A percentile compares a stretch with the other conserved stretches of the same genome.
These are phyloP conservation scores for Mycena floridula DNA, from an alignment of 768 basidiomycete species.

Conservation along the genomic window DNA sequence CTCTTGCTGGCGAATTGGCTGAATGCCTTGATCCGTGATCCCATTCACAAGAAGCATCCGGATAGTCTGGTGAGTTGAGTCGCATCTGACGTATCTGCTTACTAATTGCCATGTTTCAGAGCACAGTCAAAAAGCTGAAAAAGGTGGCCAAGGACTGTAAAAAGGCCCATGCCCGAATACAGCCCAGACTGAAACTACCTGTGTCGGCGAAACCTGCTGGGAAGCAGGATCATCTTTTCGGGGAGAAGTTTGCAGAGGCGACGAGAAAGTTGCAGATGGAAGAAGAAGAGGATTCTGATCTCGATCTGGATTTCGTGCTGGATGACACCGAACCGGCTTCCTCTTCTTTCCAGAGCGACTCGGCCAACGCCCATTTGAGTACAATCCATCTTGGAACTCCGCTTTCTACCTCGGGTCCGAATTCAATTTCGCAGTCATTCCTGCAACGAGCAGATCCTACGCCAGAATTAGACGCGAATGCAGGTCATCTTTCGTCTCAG, in stretches of 20 bases:
- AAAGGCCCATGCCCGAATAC: constrained; percentile 48
- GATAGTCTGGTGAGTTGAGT: constrained; percentile 60
- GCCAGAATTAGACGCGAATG: constrained; percentile 5
- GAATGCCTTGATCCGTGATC: constrained; percentile 69
- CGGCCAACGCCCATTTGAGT: constrained; percentile 43
- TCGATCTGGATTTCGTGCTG: constrained; percentile 72
- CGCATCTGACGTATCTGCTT: background rate
- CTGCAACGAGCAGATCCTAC: constrained; percentile 49
- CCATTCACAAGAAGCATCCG: constrained; percentile 54
- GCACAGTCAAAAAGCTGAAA: constrained; percentile 74
- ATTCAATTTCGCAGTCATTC: constrained; percentile 53
- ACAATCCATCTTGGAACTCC: constrained; percentile 30
- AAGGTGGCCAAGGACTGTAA: constrained; percentile 83
- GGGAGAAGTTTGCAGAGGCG: constrained; percentile 63
- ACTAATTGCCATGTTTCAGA: constrained; percentile 37
- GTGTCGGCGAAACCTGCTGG: constrained; percentile 18
- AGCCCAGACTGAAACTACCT: constrained; percentile 21
- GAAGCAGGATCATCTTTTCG: constrained; percentile 41
- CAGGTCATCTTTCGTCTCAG: constrained; percentile 3
- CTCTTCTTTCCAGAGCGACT: constrained; percentile 32
- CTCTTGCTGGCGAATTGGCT: constrained; percentile 72
- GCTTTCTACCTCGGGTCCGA: constrained; percentile 36
- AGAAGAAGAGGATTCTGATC: constrained; percentile 56
- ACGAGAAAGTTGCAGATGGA: constrained; percentile 33
- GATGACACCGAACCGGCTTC: constrained; percentile 28